These are phyloP conservation scores for Hygrophoropsis aurantiaca DNA, from an alignment of 768 basidiomycete genomes.

Conservation along the genomic window DNA sequence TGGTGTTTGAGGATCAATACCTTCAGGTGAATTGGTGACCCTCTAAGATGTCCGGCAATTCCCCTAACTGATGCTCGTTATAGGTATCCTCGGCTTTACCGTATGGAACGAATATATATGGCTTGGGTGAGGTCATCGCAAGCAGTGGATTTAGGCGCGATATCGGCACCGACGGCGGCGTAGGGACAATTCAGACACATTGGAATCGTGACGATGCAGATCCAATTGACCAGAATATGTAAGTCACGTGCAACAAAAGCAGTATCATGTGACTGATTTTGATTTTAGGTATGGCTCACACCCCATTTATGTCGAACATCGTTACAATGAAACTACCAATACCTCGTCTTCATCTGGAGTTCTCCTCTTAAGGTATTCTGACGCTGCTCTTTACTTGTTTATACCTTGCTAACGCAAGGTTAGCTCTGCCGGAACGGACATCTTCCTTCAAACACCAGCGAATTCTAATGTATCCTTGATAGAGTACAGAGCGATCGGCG, in stretches of 20 bases:
- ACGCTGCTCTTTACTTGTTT: not conserved
- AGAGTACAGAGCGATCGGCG: conserved; percentile 73
- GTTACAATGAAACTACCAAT: conserved; percentile 51
- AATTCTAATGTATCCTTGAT: conserved; percentile 57
- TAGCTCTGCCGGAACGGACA: conserved; percentile 70
- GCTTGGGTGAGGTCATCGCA: conserved; percentile 71
- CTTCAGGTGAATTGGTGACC: conserved; percentile 48
- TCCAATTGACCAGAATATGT: conserved; percentile 69
- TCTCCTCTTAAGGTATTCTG: conserved; percentile 61
- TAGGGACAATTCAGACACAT: conserved; percentile 62
- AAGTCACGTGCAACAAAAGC: conserved; percentile 18
- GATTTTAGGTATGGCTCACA: conserved; percentile 64
- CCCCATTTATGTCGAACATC: conserved; percentile 72
- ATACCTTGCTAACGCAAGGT: conserved; percentile 3
- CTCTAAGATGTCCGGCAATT: not conserved
- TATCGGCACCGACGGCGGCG: conserved; percentile 46
- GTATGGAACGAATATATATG: conserved; percentile 69
- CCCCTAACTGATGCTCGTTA: not conserved
- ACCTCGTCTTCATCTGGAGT: conserved; percentile 71
- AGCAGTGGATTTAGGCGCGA: conserved; percentile 69
- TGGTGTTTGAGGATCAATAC: conserved; percentile 82
- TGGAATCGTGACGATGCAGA: conserved; percentile 67
- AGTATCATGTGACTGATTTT: not conserved
- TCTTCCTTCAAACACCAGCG: conserved; percentile 62
- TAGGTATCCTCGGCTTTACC: conserved; percentile 69